Evolutionary conservation across 2,329 filamentous ascomycete species (phyloP), one percentile per base, ranked within the genome.

Genomic region (Botrytis porri): DNA sequence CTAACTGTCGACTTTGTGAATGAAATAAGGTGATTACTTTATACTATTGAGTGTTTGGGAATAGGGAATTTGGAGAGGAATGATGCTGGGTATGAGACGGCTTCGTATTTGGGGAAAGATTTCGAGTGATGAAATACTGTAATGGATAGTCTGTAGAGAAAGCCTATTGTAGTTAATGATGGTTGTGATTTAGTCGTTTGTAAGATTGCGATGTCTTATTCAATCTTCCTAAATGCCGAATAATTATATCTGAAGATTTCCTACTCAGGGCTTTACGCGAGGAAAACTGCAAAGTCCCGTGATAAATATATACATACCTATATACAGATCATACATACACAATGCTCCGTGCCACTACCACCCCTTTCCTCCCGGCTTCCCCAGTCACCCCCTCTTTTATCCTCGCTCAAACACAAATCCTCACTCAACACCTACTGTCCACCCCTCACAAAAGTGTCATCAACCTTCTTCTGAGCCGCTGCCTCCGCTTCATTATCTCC

Each of bases 401-500:
- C 16, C n/a, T 29, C n/a, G n/a, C 51, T 2, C 35, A 39, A 18
- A 39, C 22, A 22, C 2, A n/a, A n/a, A 3, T 37, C 7, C 4
- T 29, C 25, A 57, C 6, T 29, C 14, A 29, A 3, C 51, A 57
- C n/a, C 14, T n/a, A 57, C 3, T 57, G 7, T 35, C 32, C 1
- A 12, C 39, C 37, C 39, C 16, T 67, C 39, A 72, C 25, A 51
- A 12, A 29, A 25, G 22, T 18, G 18, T 59, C 48, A 4, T 16
- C n/a, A 9, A n/a, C 39, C 5, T 45, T 59, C n/a, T 45, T 9
- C 45, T 37, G 35, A 39, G 62, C 70, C 2, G 37, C 51, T 14
- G 41, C 70, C 6, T 71, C 48, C 2, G 70, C 70, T 16, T 72
- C 39, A 72, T 60, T 59, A 16, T 72, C 70, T 10, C 41, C 70